These are phyloP conservation scores for Neocallimastix lanati DNA, from an alignment of 192 early-diverging fungal species.

Conservation along the genomic window DNA sequence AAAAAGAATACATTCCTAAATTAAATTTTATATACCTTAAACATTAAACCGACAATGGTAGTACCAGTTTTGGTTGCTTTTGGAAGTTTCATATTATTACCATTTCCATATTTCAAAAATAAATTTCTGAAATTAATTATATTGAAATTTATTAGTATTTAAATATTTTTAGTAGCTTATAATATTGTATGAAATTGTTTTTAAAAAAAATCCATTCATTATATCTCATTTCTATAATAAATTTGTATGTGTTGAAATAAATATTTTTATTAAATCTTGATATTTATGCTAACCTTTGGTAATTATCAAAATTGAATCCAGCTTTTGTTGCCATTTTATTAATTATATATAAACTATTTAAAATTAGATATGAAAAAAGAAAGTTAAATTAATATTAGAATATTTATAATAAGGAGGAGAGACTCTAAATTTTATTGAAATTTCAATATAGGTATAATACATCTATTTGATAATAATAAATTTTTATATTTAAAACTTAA, in stretches of 20 bases:
- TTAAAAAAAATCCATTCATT: too few relatives aligned
- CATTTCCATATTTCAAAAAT: constrained; percentile 48
- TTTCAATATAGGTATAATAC: neutral
- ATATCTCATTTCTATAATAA: too few relatives aligned
- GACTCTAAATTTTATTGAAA: neutral
- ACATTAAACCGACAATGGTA: constrained; percentile 86
- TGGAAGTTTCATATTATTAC: constrained; percentile 49
- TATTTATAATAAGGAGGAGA: too few relatives aligned
- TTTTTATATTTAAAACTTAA: too few relatives aligned
- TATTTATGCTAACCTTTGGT: constrained; percentile 31
- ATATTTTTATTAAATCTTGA: too few relatives aligned
- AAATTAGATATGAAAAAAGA: neutral
- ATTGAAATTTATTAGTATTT: too few relatives aligned
- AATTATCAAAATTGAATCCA: constrained; percentile 81
- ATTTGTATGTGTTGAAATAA: too few relatives aligned
- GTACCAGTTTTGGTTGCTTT: constrained; percentile 88
- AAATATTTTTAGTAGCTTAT: too few relatives aligned
- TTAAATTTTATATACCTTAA: constrained; percentile 68
- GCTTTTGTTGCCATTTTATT: constrained; percentile 14
- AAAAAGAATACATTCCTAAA: too few relatives aligned
- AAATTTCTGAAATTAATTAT: neutral
- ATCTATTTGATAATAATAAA: neutral
- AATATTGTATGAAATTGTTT: too few relatives aligned
- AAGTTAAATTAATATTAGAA: too few relatives aligned
- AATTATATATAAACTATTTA: neutral